Conservation (phyloP, 805 yeast genomes). For the Kodamaea fukazawae region DNA sequence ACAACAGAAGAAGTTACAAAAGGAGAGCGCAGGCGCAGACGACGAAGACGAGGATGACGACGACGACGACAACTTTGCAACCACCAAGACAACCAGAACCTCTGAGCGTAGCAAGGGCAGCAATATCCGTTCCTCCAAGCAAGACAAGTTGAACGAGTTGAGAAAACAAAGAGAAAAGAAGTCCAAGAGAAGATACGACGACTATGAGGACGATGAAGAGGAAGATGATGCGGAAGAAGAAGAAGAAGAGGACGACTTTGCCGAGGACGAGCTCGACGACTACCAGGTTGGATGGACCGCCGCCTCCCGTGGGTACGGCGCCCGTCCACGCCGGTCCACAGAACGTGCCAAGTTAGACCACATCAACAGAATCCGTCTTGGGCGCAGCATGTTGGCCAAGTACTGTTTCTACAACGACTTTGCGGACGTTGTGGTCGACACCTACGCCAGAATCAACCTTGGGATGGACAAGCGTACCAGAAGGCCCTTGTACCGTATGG, state of each 20-base stretch:
- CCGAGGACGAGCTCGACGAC: conserved; percentile 38
- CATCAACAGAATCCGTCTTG: conserved; percentile 70
- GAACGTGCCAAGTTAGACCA: conserved; percentile 56
- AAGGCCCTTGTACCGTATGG: conserved; percentile 74
- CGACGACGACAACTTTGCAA: conserved; percentile 1
- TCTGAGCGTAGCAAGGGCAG: conserved; percentile 28
- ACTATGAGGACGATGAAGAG: conserved; percentile 15
- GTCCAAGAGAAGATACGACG: conserved; percentile 29
- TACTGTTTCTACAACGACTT: conserved; percentile 83
- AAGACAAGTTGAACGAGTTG: conserved; percentile 65
- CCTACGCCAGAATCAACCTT: conserved; percentile 80
- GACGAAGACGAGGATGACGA: conserved; percentile 6
- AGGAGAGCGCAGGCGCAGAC: conserved; percentile 2
- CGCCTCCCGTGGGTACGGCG: neutral
- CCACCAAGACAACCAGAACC: conserved; percentile 34
- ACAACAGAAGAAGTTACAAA: conserved; percentile 38
- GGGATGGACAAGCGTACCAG: conserved; percentile 66
- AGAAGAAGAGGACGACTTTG: conserved; percentile 32
- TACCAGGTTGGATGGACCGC: conserved; percentile 14
- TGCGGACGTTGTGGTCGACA: conserved; percentile 62
- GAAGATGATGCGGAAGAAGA: conserved; percentile 21
- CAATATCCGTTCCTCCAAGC: conserved; percentile 36
- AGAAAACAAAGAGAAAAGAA: conserved; percentile 73
- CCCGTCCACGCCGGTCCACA: conserved; percentile 17
- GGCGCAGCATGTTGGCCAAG: conserved; percentile 71